These are phyloP conservation scores for Aristolochia fimbriata DNA, from an alignment of 164 flowering plant species.

Conservation along the genomic window DNA sequence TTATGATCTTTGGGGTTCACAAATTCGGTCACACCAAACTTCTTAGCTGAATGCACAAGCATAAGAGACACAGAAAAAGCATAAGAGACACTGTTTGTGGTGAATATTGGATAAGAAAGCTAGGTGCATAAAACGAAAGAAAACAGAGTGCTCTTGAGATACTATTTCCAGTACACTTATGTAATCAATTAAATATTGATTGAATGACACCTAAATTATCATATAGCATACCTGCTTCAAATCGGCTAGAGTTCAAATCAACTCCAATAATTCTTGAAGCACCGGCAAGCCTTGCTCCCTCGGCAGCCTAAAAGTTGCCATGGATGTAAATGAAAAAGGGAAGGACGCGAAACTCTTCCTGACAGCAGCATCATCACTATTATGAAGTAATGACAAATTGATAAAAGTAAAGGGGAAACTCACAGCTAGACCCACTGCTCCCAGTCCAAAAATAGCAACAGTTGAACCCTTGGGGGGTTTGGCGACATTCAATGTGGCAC, in stretches of 20 bases:
- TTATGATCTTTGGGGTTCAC: conserved; percentile 29
- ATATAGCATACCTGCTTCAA: conserved; percentile 34
- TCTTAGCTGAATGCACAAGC: conserved; percentile 22
- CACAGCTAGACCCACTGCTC: conserved; percentile 81
- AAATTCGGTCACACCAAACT: conserved; percentile 39
- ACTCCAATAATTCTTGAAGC: conserved; percentile 77
- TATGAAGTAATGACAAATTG: background rate
- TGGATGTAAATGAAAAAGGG: background rate
- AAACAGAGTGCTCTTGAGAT: background rate
- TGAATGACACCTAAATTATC: background rate
- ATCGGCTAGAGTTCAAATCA: conserved; percentile 53
- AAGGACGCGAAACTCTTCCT: too few species aligned
- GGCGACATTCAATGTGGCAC: conserved; percentile 77
- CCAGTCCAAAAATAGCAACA: conserved; percentile 69
- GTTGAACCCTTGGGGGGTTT: conserved; percentile 55
- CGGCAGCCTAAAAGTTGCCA: conserved; percentile 40
- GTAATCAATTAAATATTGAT: background rate
- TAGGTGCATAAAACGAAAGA: too few species aligned
- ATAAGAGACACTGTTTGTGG: too few species aligned
- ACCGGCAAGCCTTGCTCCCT: conserved; percentile 70
- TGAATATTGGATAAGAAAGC: background rate
- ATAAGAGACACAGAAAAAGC: background rate
- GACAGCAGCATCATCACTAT: background rate
- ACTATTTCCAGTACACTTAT: background rate
- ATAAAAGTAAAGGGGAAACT: conserved; percentile 13